Percentiles rank a stretch among this genome's conserved stretches.
These are phyloP conservation scores for Dryas octopetala DNA, from an alignment of 306 rosid species.

Conservation along the genomic window DNA sequence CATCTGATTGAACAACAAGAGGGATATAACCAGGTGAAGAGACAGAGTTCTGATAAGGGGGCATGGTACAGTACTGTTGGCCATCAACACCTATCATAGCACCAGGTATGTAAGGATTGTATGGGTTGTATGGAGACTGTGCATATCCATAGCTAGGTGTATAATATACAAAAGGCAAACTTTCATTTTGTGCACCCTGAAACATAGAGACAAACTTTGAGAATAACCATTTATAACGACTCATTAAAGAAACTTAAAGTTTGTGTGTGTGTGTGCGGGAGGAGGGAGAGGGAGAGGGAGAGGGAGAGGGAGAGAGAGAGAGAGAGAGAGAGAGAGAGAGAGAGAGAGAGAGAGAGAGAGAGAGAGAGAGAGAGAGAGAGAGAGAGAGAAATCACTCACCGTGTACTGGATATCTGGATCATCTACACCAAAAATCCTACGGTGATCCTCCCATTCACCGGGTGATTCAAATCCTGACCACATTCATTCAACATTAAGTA, in stretches of 20 bases:
- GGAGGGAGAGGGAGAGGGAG: not conserved
- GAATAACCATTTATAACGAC: slow-evolving; percentile 7
- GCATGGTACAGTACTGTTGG: slow-evolving; percentile 61
- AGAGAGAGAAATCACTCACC: slow-evolving; percentile 41
- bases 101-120: slow-evolving; percentile 96
- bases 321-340: not conserved
- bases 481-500: slow-evolving; percentile 18
- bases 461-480: slow-evolving; percentile 83
- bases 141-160: slow-evolving; percentile 84
- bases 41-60: slow-evolving; percentile 63
- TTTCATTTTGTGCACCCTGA: slow-evolving; percentile 90
- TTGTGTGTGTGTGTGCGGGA: not conserved
- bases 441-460: slow-evolving; percentile 89
- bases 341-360: not conserved
- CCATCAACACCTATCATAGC: slow-evolving; percentile 84
- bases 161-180: slow-evolving; percentile 76
- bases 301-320: not conserved
- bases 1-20: slow-evolving; percentile 61
- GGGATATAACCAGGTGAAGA: slow-evolving; percentile 72
- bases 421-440: slow-evolving; percentile 74
- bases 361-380: not conserved
- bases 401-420: slow-evolving; percentile 67
- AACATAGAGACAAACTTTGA: slow-evolving; percentile 20
- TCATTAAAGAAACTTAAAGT: not conserved
- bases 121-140: slow-evolving; percentile 96